phyloP scores from a whole-genome alignment of 192 early-diverging fungal species.

The Chytriomyces hyalinus region DNA sequence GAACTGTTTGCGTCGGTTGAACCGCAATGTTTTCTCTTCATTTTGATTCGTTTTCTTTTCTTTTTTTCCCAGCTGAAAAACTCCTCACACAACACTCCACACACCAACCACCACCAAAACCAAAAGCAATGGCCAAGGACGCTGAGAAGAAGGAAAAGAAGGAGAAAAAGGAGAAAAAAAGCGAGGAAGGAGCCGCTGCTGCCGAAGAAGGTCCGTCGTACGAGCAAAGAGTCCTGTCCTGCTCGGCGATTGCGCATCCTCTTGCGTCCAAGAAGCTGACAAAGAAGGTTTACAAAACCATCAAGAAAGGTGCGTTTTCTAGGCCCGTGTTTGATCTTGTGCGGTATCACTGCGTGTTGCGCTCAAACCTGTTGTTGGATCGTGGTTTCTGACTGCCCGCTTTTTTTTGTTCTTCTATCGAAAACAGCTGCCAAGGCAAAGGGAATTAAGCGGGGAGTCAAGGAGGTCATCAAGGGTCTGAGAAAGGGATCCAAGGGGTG shows the following conservation, averaged over 20 bases:
- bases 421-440: conserved; percentile 79
- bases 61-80: not conserved
- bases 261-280: conserved; percentile 82
- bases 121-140: conserved; percentile 30
- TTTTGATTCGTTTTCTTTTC: not conserved
- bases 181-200: conserved; percentile 49
- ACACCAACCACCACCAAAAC: not conserved
- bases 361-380: not conserved
- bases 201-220: conserved; percentile 57
- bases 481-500: conserved; percentile 92
- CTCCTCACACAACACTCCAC: not conserved
- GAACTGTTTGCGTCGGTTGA: no score
- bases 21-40: no score
- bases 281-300: conserved; percentile 86
- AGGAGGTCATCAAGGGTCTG: conserved; percentile 96
- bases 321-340: not conserved
- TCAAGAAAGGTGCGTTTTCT: conserved; percentile 78
- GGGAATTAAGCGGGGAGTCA: conserved; percentile 91
- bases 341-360: not conserved
- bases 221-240: conserved; percentile 59
- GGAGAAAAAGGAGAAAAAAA: conserved; percentile 46
- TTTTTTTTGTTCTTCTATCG: not conserved
- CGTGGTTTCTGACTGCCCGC: not conserved
- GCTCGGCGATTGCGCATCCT: conserved; percentile 78
- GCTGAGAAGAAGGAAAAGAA: conserved; percentile 50